Evolutionary conservation across 2,329 filamentous ascomycete species (phyloP).

Genomic region (Beauveria varroae): DNA sequence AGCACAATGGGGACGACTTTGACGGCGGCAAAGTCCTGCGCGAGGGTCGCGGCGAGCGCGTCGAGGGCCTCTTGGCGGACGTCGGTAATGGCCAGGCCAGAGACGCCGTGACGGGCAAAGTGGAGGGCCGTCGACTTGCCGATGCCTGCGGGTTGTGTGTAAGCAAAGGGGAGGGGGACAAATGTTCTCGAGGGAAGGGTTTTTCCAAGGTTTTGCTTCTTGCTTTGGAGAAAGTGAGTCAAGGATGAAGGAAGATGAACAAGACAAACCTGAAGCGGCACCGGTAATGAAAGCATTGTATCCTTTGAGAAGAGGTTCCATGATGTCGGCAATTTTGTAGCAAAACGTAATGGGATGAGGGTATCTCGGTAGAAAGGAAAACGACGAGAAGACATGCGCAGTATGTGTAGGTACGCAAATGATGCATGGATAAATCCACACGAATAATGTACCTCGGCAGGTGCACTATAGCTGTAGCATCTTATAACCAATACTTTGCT

Average conservation of each 20-base stretch:
- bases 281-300: conserved; percentile 40
- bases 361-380: background rate
- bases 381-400: background rate
- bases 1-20: conserved; percentile 32
- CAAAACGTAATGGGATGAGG: background rate
- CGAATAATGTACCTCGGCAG: background rate
- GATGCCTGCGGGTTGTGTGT: conserved; percentile 31
- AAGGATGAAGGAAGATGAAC: background rate
- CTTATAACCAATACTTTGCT: too few species aligned
- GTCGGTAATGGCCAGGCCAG: conserved; percentile 38
- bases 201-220: too few species aligned
- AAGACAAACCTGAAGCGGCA: conserved; percentile 34
- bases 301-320: conserved; percentile 34
- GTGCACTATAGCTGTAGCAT: too few species aligned
- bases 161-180: too few species aligned
- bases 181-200: background rate
- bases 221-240: background rate
- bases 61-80: conserved; percentile 29
- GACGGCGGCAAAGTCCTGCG: conserved; percentile 29
- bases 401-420: background rate
- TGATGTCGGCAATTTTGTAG: conserved; percentile 11
- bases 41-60: conserved; percentile 26
- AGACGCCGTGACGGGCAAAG: conserved; percentile 40
- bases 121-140: conserved; percentile 38
- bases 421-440: background rate